Percentiles rank a stretch among this genome's conserved stretches.
Conservation (phyloP, 2,329 filamentous ascomycete genomes). For the Rasamsonia emersonii region DNA sequence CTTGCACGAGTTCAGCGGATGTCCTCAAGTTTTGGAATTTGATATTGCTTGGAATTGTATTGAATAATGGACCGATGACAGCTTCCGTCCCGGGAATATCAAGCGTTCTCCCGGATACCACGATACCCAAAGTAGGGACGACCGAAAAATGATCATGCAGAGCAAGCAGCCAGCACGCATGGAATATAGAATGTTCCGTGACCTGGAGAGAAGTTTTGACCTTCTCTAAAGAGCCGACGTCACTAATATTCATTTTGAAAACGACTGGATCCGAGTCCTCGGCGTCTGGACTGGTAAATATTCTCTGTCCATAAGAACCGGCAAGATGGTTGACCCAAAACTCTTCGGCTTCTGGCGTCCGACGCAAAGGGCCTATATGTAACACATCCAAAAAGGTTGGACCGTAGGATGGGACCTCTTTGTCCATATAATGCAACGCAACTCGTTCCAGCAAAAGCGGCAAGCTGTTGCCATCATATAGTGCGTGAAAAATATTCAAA, state of each 20-base stretch:
- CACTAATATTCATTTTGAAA: slow-evolving; percentile 16
- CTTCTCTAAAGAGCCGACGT: slow-evolving; percentile 40
- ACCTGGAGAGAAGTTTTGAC: slow-evolving; percentile 55
- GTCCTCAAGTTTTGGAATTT: slow-evolving; percentile 36
- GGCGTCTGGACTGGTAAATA: slow-evolving; percentile 19
- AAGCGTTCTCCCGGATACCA: slow-evolving; percentile 70
- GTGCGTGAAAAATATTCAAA: slow-evolving; percentile 70
- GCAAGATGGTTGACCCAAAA: slow-evolving; percentile 62
- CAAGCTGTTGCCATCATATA: slow-evolving; percentile 81
- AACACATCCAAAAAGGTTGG: slow-evolving; percentile 60
- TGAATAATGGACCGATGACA: slow-evolving; percentile 78
- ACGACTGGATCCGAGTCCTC: slow-evolving; percentile 12
- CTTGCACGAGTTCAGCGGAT: slow-evolving; percentile 53
- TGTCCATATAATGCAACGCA: slow-evolving; percentile 40
- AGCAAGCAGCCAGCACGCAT: slow-evolving; percentile 63
- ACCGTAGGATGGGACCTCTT: slow-evolving; percentile 20
- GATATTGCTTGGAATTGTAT: slow-evolving; percentile 68
- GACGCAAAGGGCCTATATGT: slow-evolving; percentile 57
- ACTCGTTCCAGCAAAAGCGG: slow-evolving; percentile 57
- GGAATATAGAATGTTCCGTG: slow-evolving; percentile 69
- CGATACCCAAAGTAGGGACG: slow-evolving; percentile 57
- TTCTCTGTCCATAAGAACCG: slow-evolving; percentile 18
- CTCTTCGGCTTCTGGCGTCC: slow-evolving; percentile 36
- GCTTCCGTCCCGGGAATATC: slow-evolving; percentile 54
- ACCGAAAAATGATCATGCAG: slow-evolving; percentile 45